Base-by-base conservation (phyloP, 1,284 basidiomycete genomes). In the Fomitopsis palustris region DNA sequence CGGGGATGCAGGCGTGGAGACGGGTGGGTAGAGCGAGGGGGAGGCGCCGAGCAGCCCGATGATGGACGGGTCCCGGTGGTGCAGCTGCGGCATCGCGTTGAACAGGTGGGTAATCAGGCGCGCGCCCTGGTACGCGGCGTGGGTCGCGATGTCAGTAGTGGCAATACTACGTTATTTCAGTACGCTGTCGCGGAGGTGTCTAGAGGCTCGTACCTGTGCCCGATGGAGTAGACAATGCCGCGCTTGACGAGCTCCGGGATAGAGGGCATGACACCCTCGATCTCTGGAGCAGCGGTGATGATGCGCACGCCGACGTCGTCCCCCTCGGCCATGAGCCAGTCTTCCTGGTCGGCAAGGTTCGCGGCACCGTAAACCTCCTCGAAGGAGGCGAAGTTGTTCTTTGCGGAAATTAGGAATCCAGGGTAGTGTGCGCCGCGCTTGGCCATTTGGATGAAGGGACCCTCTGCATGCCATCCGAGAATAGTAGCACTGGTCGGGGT, bases 41-140 rank as follows among this genome's bases (percentile, higher is more conserved):
- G 89, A 90, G 21, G 89, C 84, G 29, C 93, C 93, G 45, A 96
- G 77, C 6, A 96, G 81, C 29, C 94, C 94, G 61, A 96, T 93
- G 67, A 96, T 92, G 14, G 85, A 91, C 47, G 91, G 89, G 69
- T 92, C 90, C 41, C 91, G 82, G 67, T 94, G 92, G 70, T 93
- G 91, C 56, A 95, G 75, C 66, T 89, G 89, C 3, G 91, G 90
- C 92, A 95, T 95, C 5, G 92, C 92, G 68, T 96, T 96, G 84
- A 95, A 95, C 21, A 96, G 78, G 73, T 96, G 94, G 0, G 94
- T 96, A 66, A 96, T 93, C 64, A 95, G 85, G 7, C 86, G 80
- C 4, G 93, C 92, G 31, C 92, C 92, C 56, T 79, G 77, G 42
- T 81, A 75, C 6, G 92, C 81, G 2, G 91, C 90, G 1, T 76